These are phyloP conservation scores for Podaxis carcinomalis DNA, from an alignment of 768 basidiomycete genomes.

Conservation along the genomic window DNA sequence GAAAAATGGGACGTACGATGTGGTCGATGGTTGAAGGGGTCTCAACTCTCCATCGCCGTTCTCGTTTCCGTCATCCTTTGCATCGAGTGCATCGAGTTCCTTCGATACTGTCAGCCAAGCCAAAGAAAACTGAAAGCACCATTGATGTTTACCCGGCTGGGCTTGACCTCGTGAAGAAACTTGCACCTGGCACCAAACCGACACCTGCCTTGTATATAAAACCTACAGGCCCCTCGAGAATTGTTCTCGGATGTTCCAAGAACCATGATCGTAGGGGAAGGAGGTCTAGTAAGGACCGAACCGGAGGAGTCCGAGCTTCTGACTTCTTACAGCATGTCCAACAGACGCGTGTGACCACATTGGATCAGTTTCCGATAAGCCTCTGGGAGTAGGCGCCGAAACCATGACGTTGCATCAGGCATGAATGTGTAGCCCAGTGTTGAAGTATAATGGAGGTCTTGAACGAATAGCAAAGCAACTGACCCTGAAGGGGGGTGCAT, in stretches of 20 bases:
- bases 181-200: conserved; percentile 7
- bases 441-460: too few relatives aligned
- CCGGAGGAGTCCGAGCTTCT: neutral
- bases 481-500: too few relatives aligned
- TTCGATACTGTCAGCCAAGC: neutral
- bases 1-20: neutral
- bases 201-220: conserved; percentile 2
- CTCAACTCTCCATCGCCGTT: neutral
- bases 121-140: neutral
- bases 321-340: neutral
- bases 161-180: neutral
- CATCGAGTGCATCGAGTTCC: neutral
- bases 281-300: neutral
- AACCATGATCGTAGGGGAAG: conserved; percentile 12
- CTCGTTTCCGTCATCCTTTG: neutral
- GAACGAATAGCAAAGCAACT: too few relatives aligned
- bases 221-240: neutral
- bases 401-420: too few relatives aligned
- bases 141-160: neutral
- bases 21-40: neutral
- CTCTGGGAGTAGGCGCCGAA: neutral
- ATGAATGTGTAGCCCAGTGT: too few relatives aligned
- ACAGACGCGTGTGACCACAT: neutral
- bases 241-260: neutral
- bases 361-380: neutral